A percentile compares a stretch with the other conserved stretches of the same genome.
phyloP scores from a whole-genome alignment of 495 filamentous ascomycete genomes.

The Trichoderma orchidacearum region DNA sequence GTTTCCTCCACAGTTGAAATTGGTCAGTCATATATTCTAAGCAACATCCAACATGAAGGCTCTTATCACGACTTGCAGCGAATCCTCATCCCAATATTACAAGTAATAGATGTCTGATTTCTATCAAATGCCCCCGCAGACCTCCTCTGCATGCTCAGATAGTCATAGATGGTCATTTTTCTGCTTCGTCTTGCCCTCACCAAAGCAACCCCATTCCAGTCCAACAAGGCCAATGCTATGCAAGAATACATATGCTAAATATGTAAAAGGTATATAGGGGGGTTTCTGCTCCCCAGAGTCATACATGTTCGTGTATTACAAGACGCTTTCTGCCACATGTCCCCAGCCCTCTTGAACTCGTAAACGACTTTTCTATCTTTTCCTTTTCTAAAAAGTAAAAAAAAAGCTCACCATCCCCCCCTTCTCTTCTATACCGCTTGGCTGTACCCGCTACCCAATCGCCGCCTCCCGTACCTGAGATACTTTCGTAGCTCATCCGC shows the following conservation, averaged over 20 bases:
- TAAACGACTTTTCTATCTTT: neutral
- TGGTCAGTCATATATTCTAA: too few relatives aligned
- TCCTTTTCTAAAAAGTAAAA: neutral
- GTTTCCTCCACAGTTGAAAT: too few relatives aligned
- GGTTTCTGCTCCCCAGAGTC: neutral
- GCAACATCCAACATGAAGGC: too few relatives aligned
- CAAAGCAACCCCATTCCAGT: neutral
- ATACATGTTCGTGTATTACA: neutral
- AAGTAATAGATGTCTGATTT: too few relatives aligned
- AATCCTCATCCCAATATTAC: too few relatives aligned
- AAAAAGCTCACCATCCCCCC: too few relatives aligned
- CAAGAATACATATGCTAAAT: neutral
- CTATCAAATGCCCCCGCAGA: too few relatives aligned
- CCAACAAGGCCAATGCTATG: neutral
- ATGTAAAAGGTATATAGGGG: neutral
- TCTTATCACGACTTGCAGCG: too few relatives aligned
- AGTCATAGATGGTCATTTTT: neutral
- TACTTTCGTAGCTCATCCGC: conserved; percentile 85
- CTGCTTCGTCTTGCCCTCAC: neutral
- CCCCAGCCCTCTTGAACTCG: neutral
- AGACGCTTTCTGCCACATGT: neutral
- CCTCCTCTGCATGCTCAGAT: neutral
- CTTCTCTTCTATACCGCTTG: conserved; percentile 26
- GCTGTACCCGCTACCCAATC: conserved; percentile 29
- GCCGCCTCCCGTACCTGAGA: conserved; percentile 30